Evolutionary conservation across 1,284 basidiomycete species (phyloP).

Genomic region (Irpex sp.): DNA sequence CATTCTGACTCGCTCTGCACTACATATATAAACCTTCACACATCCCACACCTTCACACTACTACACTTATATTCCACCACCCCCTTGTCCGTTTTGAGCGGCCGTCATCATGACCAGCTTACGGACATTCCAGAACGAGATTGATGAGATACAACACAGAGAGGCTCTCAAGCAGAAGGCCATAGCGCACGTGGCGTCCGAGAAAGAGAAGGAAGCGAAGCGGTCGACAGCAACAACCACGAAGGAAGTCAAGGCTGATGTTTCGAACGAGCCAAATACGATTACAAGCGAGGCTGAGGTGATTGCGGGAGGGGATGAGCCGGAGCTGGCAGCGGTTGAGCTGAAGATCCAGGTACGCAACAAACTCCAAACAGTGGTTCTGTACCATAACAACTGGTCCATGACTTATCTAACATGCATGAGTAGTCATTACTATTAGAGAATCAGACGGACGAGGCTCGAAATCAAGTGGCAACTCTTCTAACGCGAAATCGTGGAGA

Average conservation of each 20-base stretch:
- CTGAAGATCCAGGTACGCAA: slow-evolving; percentile 54
- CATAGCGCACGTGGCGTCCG: slow-evolving; percentile 27
- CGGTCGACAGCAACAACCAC: slow-evolving; percentile 10
- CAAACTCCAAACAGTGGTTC: no score
- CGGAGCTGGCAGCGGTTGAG: slow-evolving; percentile 45
- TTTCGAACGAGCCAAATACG: slow-evolving; percentile 19
- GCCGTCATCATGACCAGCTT: slow-evolving; percentile 51
- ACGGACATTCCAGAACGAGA: slow-evolving; percentile 70
- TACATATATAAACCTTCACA: background rate
- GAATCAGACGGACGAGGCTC: slow-evolving; percentile 32
- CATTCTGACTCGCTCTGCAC: slow-evolving; percentile 2
- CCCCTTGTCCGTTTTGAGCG: background rate
- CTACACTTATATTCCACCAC: background rate
- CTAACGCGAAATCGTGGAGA: slow-evolving; percentile 66
- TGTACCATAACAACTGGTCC: no score
- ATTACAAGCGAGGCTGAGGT: background rate
- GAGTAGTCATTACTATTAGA: background rate
- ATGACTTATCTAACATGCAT: no score
- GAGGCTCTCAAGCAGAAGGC: slow-evolving; percentile 60
- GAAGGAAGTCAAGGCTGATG: slow-evolving; percentile 1
- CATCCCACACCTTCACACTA: no score
- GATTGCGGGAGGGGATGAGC: slow-evolving; percentile 6
- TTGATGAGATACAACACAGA: slow-evolving; percentile 65
- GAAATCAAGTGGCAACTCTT: slow-evolving; percentile 60
- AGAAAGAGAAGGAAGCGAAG: slow-evolving; percentile 33